phyloP scores from a whole-genome alignment of 139 green algal species.

The Micractinium sp. region DNA sequence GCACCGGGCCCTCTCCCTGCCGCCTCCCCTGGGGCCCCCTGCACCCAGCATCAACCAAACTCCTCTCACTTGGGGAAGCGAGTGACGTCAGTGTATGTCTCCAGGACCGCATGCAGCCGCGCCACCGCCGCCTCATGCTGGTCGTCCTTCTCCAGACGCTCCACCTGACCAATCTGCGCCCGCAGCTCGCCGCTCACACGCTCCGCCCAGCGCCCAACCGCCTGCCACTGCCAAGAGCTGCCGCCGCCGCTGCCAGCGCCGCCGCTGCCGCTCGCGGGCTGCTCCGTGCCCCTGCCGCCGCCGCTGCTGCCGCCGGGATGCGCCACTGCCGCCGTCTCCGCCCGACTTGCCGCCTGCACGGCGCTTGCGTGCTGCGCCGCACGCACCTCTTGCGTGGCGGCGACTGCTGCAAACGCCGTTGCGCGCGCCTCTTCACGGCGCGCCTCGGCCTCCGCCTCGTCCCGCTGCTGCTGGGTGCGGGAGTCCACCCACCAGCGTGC shows the following conservation, averaged over 20 bases:
- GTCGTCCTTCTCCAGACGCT: slow-evolving; percentile 7
- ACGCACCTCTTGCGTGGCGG: background rate
- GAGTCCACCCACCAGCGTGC: slow-evolving; percentile 22
- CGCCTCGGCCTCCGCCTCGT: background rate
- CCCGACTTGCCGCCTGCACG: slow-evolving; percentile 33
- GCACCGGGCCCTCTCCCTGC: no score
- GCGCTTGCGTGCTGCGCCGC: slow-evolving; percentile 19
- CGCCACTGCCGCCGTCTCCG: background rate
- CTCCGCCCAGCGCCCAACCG: slow-evolving; percentile 14
- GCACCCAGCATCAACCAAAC: background rate
- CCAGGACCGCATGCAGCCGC: slow-evolving; percentile 72
- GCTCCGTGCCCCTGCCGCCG: background rate
- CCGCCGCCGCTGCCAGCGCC: background rate
- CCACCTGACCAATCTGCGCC: slow-evolving; percentile 6
- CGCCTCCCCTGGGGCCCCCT: no score
- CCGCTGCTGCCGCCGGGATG: background rate
- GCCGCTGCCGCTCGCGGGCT: background rate
- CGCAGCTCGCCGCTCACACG: background rate
- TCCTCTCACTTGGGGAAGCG: slow-evolving; percentile 64
- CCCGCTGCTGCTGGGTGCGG: background rate
- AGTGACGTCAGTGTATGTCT: slow-evolving; percentile 85
- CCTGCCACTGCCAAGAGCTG: slow-evolving; percentile 31
- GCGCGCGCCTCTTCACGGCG: background rate
- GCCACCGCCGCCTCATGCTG: slow-evolving; percentile 26
- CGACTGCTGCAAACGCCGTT: background rate